These are phyloP conservation scores for Geosmithia putterillii DNA, from an alignment of 2,329 filamentous ascomycete genomes.

Conservation along the genomic window DNA sequence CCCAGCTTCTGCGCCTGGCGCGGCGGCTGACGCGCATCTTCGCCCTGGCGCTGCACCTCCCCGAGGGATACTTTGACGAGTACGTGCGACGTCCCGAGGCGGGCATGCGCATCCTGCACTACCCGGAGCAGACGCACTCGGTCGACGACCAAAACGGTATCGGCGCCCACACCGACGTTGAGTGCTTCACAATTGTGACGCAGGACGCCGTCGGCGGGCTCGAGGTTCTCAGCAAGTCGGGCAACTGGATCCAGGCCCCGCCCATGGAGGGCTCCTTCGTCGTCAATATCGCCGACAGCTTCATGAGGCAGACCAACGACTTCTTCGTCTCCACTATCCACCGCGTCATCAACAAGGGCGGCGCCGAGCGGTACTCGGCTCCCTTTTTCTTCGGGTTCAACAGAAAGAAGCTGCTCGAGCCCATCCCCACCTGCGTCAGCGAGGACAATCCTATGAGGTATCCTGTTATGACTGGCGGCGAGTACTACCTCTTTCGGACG, in stretches of 20 bases:
- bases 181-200: slow-evolving; percentile 33
- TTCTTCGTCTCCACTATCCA: slow-evolving; percentile 28
- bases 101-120: slow-evolving; percentile 24
- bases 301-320: slow-evolving; percentile 27
- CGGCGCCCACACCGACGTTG: slow-evolving; percentile 34
- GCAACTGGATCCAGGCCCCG: slow-evolving; percentile 28
- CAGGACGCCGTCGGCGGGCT: slow-evolving; percentile 29
- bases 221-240: slow-evolving; percentile 30
- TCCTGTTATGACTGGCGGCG: slow-evolving; percentile 16
- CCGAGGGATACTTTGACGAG: slow-evolving; percentile 25
- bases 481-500: slow-evolving; percentile 16
- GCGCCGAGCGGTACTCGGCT: slow-evolving; percentile 22
- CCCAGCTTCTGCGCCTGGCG: slow-evolving; percentile 19
- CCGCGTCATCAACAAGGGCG: slow-evolving; percentile 22
- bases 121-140: slow-evolving; percentile 18
- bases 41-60: slow-evolving; percentile 24
- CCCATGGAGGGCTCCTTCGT: slow-evolving; percentile 29
- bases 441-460: slow-evolving; percentile 19
- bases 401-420: slow-evolving; percentile 11
- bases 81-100: slow-evolving; percentile 17
- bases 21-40: slow-evolving; percentile 24
- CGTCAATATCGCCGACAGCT: slow-evolving; percentile 31
- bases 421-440: slow-evolving; percentile 17
- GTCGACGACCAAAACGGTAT: slow-evolving; percentile 14
- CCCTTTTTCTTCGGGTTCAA: slow-evolving; percentile 21